Evolutionary conservation across 345 rosid genomes (phyloP), one percentile per base, ranked within the genome.

Genomic region (Litchi chinensis): DNA sequence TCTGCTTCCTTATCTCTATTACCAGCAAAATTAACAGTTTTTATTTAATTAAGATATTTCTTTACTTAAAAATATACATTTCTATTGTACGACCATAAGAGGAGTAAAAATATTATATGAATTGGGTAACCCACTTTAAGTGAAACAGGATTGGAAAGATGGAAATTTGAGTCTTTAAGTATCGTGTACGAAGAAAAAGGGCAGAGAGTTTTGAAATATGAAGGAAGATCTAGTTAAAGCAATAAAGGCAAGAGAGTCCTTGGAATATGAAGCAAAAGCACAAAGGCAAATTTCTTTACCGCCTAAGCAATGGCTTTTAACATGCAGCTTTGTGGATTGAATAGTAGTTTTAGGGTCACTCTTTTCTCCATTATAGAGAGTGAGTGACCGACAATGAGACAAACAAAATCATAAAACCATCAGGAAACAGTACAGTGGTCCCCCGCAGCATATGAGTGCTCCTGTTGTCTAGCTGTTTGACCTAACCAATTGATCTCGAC

Each of bases 361-460:
- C 43, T 64, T 64, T 2, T 37, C 24, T 54, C 54, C 60, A 19
- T 37, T 32, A 32, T 48, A 74, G 70, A 18, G 22, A 57, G 3
- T 57, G 73, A 71, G 74, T 57, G 66, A 74, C 84, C 79, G 87
- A 82, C 87, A 83, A 76, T 50, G 52, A 79, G 87, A 79, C 85
- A 79, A 64, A 74, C 62, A 71, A 70, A 67, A 85, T 85, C 78
- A 89, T 82, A 54, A 82, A 76, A 79, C 76, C 82, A 82, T 80
- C 57, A 65, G 74, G 71, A 77, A 68, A 72, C 54, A 60, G 59
- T 71, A 65, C 26, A 65, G 70, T 79, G 86, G 89, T 85, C 88
- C 90, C 84, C 41, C 43, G 71, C 77, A 65, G 40, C 80, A 75
- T 46, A 46, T 73, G 69, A 78, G 79, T 81, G 68, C 68, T 79